These are phyloP conservation scores for Spathaspora girioi DNA, from an alignment of 805 yeast species.

Conservation along the genomic window DNA sequence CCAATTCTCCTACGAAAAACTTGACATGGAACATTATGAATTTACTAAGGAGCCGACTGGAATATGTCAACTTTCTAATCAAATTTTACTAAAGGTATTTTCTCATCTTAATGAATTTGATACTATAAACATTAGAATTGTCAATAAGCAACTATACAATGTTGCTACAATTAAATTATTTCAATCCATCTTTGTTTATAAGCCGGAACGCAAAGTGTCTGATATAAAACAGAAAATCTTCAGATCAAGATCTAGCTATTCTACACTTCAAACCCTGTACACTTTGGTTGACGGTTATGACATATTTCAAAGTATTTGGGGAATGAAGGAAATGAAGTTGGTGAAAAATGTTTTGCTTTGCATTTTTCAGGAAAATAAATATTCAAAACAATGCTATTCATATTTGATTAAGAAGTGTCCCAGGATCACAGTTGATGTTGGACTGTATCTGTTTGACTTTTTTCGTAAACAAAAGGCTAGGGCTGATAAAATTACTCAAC, in stretches of 20 bases:
- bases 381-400: not conserved
- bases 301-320: not conserved
- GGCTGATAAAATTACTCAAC: not conserved
- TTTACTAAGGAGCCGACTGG: too few relatives aligned
- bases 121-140: not conserved
- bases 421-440: not conserved
- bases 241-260: not conserved
- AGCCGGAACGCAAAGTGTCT: not conserved
- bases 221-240: too few relatives aligned
- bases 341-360: not conserved
- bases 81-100: too few relatives aligned
- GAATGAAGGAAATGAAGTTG: not conserved
- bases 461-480: not conserved
- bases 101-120: not conserved
- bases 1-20: too few relatives aligned
- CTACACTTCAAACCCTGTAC: not conserved
- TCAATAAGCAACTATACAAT: too few relatives aligned
- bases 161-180: not conserved
- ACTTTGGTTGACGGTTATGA: not conserved
- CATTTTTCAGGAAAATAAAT: not conserved
- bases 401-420: not conserved
- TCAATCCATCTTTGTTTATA: not conserved
- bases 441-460: not conserved
- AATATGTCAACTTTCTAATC: not conserved
- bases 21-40: too few relatives aligned